phyloP scores from a whole-genome alignment of 129 eudicot species.

The Artemisia annua region DNA sequence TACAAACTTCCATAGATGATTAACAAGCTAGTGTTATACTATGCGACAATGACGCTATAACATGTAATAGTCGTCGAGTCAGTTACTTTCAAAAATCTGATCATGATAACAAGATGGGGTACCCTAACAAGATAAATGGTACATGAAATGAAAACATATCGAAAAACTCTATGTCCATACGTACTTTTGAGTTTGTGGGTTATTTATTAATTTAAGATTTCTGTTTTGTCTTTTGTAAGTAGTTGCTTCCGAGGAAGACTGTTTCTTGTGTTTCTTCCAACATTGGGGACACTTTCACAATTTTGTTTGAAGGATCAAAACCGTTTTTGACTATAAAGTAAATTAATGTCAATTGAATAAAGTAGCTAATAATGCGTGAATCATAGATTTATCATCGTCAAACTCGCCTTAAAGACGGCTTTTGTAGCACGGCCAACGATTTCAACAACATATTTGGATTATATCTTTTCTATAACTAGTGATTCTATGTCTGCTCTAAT shows the following conservation, averaged over 20 bases:
- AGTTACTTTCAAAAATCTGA: too few species aligned
- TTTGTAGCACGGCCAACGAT: constrained; percentile 21
- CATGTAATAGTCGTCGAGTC: too few species aligned
- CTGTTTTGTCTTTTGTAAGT: neutral
- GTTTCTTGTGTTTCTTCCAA: neutral
- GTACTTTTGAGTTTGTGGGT: neutral
- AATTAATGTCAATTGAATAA: constrained; percentile 5
- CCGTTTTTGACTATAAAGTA: neutral
- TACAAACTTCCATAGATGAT: too few species aligned
- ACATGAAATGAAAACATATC: too few species aligned
- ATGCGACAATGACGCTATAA: too few species aligned
- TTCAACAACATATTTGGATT: constrained; percentile 7
- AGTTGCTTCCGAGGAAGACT: neutral
- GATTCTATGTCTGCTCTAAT: too few species aligned
- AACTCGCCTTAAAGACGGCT: constrained; percentile 24
- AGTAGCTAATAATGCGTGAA: neutral
- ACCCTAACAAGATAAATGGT: too few species aligned
- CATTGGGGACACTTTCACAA: neutral
- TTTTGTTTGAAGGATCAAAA: neutral
- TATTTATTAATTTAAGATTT: neutral
- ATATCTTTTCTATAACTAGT: constrained; percentile 1
- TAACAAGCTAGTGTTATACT: too few species aligned
- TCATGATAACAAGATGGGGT: too few species aligned
- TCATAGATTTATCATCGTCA: constrained; percentile 13
- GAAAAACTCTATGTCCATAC: too few species aligned